Conservation (phyloP, 2,329 filamentous ascomycete species). For the Blastomyces parvus region DNA sequence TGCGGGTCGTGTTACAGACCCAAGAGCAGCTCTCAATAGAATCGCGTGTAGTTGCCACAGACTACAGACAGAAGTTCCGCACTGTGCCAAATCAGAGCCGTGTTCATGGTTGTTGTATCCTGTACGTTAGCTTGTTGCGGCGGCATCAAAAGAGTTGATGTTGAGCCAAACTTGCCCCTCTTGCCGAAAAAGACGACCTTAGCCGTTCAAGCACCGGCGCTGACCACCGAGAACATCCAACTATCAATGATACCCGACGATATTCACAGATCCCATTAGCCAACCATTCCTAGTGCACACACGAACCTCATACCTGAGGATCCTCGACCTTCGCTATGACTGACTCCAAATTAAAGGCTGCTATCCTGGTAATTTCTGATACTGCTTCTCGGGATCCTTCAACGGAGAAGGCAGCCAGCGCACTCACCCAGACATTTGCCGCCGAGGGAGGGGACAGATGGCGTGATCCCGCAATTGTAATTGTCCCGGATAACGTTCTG, state of each 20-base stretch:
- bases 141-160: background rate
- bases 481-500: conserved; percentile 66
- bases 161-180: background rate
- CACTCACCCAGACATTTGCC: conserved; percentile 60
- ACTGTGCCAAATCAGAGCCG: background rate
- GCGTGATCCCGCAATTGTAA: conserved; percentile 58
- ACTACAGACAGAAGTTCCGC: background rate
- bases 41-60: background rate
- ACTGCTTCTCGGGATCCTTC: conserved; percentile 73
- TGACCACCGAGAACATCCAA: conserved; percentile 5
- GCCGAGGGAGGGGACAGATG: conserved; percentile 60
- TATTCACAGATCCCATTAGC: background rate
- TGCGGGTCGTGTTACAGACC: no score
- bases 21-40: background rate
- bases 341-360: conserved; percentile 50
- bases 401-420: conserved; percentile 62
- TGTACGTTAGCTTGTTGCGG: background rate
- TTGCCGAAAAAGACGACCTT: background rate
- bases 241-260: background rate
- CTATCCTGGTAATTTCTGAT: conserved; percentile 80
- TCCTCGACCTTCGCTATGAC: conserved; percentile 20
- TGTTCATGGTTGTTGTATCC: background rate
- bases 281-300: no score
- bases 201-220: background rate
- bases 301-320: background rate